Evolutionary conservation across 2,329 filamentous ascomycete genomes (phyloP).

Genomic region (Scolecobasidium constrictum): DNA sequence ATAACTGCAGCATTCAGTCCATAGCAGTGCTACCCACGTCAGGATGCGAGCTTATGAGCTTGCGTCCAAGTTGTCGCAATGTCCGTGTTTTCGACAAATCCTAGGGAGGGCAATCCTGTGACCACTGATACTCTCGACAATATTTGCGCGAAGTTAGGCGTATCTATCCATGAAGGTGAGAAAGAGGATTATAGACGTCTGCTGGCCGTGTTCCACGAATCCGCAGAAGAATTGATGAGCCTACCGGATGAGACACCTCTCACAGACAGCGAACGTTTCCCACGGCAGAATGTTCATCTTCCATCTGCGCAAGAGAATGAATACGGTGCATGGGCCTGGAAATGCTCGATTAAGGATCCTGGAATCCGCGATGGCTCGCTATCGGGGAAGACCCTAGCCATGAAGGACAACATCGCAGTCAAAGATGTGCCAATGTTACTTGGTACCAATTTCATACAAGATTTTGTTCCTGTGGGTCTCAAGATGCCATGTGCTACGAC

Average conservation of each 20-base stretch:
- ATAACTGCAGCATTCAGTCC: too few species aligned
- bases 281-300: slow-evolving; percentile 24
- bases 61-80: too few species aligned
- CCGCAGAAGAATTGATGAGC: slow-evolving; percentile 25
- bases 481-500: too few species aligned
- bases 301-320: slow-evolving; percentile 23
- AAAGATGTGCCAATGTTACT: slow-evolving; percentile 22
- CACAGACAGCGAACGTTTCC: slow-evolving; percentile 23
- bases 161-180: slow-evolving; percentile 23
- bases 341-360: slow-evolving; percentile 24
- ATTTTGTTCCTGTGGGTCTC: slow-evolving; percentile 14
- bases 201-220: slow-evolving; percentile 29
- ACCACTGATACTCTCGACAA: slow-evolving; percentile 21
- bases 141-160: slow-evolving; percentile 21
- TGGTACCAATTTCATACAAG: slow-evolving; percentile 19
- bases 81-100: slow-evolving; percentile 27
- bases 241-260: slow-evolving; percentile 24
- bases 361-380: slow-evolving; percentile 20
- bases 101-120: slow-evolving; percentile 22
- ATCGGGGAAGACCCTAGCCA: slow-evolving; percentile 21
- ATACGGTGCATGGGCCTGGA: slow-evolving; percentile 34
- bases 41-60: too few species aligned
- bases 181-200: slow-evolving; percentile 27
- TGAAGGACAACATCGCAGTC: slow-evolving; percentile 24
- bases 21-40: too few species aligned